Percentiles rank a stretch among this genome's conserved stretches.
phyloP scores from a whole-genome alignment of 2,329 filamentous ascomycete genomes.

The Aspergillus pseudoglaucus region DNA sequence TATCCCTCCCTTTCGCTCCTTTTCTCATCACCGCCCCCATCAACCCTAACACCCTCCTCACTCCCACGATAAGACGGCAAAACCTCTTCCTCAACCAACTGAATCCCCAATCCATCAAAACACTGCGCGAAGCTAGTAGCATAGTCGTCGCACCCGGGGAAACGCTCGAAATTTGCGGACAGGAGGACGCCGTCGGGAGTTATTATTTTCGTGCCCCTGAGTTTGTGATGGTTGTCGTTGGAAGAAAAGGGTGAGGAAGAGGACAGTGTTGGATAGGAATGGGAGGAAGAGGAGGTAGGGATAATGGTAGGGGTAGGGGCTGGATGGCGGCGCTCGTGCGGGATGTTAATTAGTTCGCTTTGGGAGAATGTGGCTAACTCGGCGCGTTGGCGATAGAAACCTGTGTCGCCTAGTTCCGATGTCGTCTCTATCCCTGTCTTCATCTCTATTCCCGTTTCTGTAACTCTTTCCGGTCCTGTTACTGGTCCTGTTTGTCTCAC shows the following conservation, averaged over 20 bases:
- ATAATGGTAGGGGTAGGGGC: background rate
- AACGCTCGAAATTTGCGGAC: constrained; percentile 18
- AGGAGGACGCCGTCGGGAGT: constrained; percentile 23
- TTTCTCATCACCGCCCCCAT: too few species aligned
- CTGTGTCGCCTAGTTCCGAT: constrained; percentile 24
- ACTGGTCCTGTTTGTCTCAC: too few species aligned
- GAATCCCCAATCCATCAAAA: background rate
- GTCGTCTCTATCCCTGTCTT: background rate
- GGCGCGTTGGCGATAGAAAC: constrained; percentile 18
- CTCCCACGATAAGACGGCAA: too few species aligned
- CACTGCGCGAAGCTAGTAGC: background rate
- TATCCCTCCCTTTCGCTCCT: too few species aligned
- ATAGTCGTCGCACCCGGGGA: background rate
- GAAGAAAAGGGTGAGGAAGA: background rate
- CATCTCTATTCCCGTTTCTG: too few species aligned
- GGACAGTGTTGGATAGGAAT: background rate
- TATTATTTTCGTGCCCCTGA: constrained; percentile 8
- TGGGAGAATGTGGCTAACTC: constrained; percentile 18
- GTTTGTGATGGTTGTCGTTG: background rate
- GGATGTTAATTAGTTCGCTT: constrained; percentile 26
- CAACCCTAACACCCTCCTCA: too few species aligned
- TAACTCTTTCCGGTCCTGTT: too few species aligned
- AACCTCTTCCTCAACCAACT: too few species aligned
- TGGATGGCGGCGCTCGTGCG: constrained; percentile 2
- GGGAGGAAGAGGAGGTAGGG: background rate